Base-by-base conservation (phyloP, 768 basidiomycete genomes). In the Mycena haematopus region DNA sequence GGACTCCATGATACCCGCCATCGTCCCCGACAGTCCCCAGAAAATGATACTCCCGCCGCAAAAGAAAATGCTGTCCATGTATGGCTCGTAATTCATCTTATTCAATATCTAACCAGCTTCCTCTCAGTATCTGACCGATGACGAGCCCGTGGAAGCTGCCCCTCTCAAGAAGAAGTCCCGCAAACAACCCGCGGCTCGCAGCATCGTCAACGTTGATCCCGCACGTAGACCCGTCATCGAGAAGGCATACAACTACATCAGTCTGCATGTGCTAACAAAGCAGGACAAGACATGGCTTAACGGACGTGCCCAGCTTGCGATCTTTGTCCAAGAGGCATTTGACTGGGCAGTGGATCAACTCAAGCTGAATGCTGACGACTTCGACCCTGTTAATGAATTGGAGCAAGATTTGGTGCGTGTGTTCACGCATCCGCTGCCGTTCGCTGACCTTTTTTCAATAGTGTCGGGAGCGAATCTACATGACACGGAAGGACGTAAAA, bases 361-460 rank as follows among this genome's bases (percentile, higher is more conserved):
- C 11, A 22, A 22, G 44, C 59, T 60, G 15, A 11, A 60, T 24
- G 33, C 35, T 25, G 6, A 22, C 9, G 10, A 27, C 13, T 54
- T 35, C 31, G 35, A 8, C 1, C 52, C 59, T n/a, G 52, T 60
- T 6, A 22, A 19, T 6, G 17, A 46, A 7, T 1, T 21, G 17
- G 59, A 60, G 45, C 52, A 60, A 24, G 52, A 60, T 46, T 19
- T 60, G 59, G 59, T 54, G 13, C 19, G 52, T 36, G 6, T 25
- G 6, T 35, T 21, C 52, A 29, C 8, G 2, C 3, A 5, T 27
- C 6, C n/a, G 2, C 2, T 15, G 25, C 3, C 47, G 29, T 14
- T 47, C 46, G 14, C 24, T 47, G 3, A 9, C 25, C 27, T 22
- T 46, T 24, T 13, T 21, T 24, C 17, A 17, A 14, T 21, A 60